Percentiles rank a stretch among this genome's conserved stretches.
These are phyloP conservation scores for Parastagonospora avenae DNA, from an alignment of 2,329 filamentous ascomycete species.

Conservation along the genomic window DNA sequence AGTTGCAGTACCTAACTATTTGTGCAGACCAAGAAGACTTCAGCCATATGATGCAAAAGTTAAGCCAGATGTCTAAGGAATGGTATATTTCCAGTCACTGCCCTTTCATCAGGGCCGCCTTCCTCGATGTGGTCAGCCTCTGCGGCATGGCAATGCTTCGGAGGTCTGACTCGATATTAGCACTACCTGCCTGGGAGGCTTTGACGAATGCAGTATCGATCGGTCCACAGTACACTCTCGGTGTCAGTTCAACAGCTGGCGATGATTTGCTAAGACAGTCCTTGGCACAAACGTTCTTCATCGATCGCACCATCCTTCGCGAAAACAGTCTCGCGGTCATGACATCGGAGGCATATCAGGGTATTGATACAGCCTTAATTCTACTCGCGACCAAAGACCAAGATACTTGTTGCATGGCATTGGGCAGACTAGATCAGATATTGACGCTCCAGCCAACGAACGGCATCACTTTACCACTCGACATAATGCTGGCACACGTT, in stretches of 20 bases:
- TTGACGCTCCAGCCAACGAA: constrained; percentile 10
- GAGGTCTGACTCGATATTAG: constrained; percentile 19
- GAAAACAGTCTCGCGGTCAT: constrained; percentile 12
- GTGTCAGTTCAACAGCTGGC: constrained; percentile 8
- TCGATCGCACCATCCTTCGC: constrained; percentile 32
- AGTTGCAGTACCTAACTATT: constrained; percentile 3
- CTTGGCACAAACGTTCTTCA: constrained; percentile 28
- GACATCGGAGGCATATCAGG: constrained; percentile 23
- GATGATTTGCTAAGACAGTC: constrained; percentile 25
- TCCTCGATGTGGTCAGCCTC: constrained; percentile 42
- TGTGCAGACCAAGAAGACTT: constrained; percentile 20
- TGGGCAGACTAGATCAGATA: constrained; percentile 29
- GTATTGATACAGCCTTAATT: constrained; percentile 28
- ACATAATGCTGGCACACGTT: constrained; percentile 26
- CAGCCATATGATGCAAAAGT: constrained; percentile 22
- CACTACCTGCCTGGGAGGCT: constrained; percentile 24
- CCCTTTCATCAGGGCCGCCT: constrained; percentile 41
- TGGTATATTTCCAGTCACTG: constrained; percentile 32
- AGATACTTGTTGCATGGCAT: constrained; percentile 31
- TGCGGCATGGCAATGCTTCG: constrained; percentile 31
- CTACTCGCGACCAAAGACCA: constrained; percentile 27
- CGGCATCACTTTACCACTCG: constrained; percentile 18
- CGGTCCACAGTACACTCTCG: constrained; percentile 24
- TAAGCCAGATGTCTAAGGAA: constrained; percentile 12
- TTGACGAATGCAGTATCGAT: constrained; percentile 24